Conservation (phyloP, 2,329 filamentous ascomycete genomes). For the Colletotrichum camelliae region DNA sequence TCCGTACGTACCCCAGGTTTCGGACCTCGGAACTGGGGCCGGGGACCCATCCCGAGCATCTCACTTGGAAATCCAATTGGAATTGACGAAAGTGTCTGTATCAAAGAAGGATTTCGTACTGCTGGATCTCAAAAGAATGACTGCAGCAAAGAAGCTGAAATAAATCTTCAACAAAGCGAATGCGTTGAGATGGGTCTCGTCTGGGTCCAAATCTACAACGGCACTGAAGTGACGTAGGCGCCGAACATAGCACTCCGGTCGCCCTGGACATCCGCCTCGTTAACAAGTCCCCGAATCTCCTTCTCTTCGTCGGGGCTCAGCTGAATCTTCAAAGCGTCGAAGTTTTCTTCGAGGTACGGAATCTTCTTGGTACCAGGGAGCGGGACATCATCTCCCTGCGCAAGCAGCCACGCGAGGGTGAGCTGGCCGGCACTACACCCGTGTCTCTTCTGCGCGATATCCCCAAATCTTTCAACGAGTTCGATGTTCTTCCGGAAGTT, state of each 20-base stretch:
- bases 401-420: constrained; percentile 67
- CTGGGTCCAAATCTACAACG: not conserved
- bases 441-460: constrained; percentile 55
- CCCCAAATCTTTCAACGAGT: constrained; percentile 54
- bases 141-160: not conserved
- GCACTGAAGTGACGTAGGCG: not conserved
- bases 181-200: not conserved
- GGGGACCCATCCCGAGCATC: not conserved
- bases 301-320: constrained; percentile 39
- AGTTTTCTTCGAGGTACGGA: constrained; percentile 53
- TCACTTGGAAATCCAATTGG: not conserved
- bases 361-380: constrained; percentile 58
- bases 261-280: constrained; percentile 31
- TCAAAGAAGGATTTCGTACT: not conserved
- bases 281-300: constrained; percentile 34
- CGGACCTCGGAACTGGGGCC: not conserved
- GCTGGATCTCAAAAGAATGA: not conserved
- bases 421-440: constrained; percentile 61
- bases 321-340: constrained; percentile 35
- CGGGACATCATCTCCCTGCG: constrained; percentile 64
- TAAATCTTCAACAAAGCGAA: not conserved
- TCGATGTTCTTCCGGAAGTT: constrained; percentile 62
- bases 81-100: not conserved
- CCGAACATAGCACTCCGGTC: constrained; percentile 14
- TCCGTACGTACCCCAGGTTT: not conserved